A percentile compares a stretch with the other conserved stretches of the same genome.
Evolutionary conservation across 2,329 filamentous ascomycete genomes (phyloP).

Genomic region (Anthostomella pinea): DNA sequence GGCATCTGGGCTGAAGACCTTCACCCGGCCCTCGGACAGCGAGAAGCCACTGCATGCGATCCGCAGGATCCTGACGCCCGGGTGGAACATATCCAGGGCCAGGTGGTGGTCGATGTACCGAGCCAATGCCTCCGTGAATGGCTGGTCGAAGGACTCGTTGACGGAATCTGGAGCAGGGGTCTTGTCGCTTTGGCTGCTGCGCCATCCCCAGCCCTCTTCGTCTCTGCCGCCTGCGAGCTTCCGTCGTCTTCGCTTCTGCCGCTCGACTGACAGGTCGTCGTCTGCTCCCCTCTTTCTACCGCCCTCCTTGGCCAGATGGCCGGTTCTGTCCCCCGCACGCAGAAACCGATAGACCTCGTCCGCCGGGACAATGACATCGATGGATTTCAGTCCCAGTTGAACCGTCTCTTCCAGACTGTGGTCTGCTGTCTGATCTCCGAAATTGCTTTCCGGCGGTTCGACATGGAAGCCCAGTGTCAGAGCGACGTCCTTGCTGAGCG

Average conservation of each 20-base stretch:
- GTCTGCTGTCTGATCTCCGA: too few species aligned
- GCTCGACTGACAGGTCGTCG: slow-evolving; percentile 32
- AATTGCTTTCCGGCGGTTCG: slow-evolving; percentile 31
- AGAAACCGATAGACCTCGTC: slow-evolving; percentile 47
- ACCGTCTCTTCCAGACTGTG: not conserved
- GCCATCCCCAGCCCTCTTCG: slow-evolving; percentile 55
- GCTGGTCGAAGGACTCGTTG: slow-evolving; percentile 24
- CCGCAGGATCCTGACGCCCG: slow-evolving; percentile 50
- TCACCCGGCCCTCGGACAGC: slow-evolving; percentile 50
- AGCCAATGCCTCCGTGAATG: slow-evolving; percentile 51
- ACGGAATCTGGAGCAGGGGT: not conserved
- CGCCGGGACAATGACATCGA: slow-evolving; percentile 52
- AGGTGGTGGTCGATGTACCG: slow-evolving; percentile 51
- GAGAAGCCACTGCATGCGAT: slow-evolving; percentile 56
- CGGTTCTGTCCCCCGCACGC: slow-evolving; percentile 35
- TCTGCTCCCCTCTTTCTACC: slow-evolving; percentile 11
- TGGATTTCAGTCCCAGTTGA: slow-evolving; percentile 37
- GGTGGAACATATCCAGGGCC: slow-evolving; percentile 54
- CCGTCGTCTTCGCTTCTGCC: slow-evolving; percentile 36
- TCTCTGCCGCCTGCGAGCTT: slow-evolving; percentile 44
- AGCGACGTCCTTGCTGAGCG: slow-evolving; percentile 44
- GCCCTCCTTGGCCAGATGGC: slow-evolving; percentile 2
- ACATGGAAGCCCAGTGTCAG: slow-evolving; percentile 51
- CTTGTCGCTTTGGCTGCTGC: slow-evolving; percentile 15
- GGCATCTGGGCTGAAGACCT: slow-evolving; percentile 36